Base-by-base conservation (phyloP, 2,329 filamentous ascomycete genomes). In the Trichothecium roseum region DNA sequence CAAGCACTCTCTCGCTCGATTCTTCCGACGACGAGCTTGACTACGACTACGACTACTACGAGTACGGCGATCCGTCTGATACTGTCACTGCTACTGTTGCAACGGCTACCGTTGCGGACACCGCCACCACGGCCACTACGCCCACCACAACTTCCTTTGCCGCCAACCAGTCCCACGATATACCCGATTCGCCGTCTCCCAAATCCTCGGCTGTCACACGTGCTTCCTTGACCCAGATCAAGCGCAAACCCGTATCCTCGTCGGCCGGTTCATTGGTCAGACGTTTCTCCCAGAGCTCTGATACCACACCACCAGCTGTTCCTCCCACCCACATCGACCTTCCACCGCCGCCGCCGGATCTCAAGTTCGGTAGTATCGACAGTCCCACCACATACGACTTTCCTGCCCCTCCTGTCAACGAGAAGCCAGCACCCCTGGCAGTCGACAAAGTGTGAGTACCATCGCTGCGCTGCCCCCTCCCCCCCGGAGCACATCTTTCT, bases 371-470 rank as follows among this genome's bases (percentile, higher is more conserved):
- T 45, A 69, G 72, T 12, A 52, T 75, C 37, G 73, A 78, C 52
- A 78, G 73, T 50, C 74, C 73, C 41, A 77, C 72, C 22, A 56
- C 78, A 33, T 78, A 78, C 66, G 70, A 75, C 48, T 75, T 73
- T 46, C 66, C 68, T 34, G 42, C 41, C 3, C 34, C 42, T 38
- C 20, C 20, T n/a, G 27, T 31, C 24, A 32, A 8, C 28, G 20
- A 5, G 17, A 35, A 18, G 22, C 32, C 32, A 22, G n/a, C 35
- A 24, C 20, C 28, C 24, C 29, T 34, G 32, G 29, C 37, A 28
- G 35, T 24, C 10, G 20, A 6, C 20, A 24, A 30, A 26, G 22
- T 28, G 43, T 45, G 36, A 45, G 43, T 39, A 33, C 5, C 22
- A 4, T 31, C 15, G 18, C 14, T 8, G 9, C 32, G n/a, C n/a